A percentile compares a stretch with the other conserved stretches of the same genome.
Evolutionary conservation across 2,329 filamentous ascomycete species (phyloP).

Genomic region (Ascomycota sp.): DNA sequence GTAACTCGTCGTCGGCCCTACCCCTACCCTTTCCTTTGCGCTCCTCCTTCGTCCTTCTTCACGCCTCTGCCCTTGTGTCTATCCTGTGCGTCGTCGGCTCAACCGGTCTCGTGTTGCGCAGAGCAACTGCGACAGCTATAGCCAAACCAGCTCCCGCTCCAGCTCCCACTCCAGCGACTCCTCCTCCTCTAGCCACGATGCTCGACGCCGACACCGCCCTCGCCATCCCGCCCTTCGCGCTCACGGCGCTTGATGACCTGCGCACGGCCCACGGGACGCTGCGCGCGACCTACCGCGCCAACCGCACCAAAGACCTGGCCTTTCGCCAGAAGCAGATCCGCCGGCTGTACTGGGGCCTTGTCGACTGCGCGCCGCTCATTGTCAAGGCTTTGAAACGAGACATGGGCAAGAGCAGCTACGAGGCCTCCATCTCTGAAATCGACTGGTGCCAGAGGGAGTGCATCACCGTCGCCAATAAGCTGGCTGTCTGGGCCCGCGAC

Average conservation of each 20-base stretch:
- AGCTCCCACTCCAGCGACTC: too few species aligned
- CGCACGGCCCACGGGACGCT: slow-evolving; percentile 35
- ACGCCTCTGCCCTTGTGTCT: too few species aligned
- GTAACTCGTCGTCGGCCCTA: too few species aligned
- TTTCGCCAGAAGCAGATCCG: slow-evolving; percentile 74
- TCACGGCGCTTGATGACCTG: slow-evolving; percentile 48
- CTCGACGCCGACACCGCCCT: slow-evolving; percentile 8
- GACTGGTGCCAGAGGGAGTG: slow-evolving; percentile 67
- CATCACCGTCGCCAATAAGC: slow-evolving; percentile 54
- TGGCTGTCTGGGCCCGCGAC: slow-evolving; percentile 68
- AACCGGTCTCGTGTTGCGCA: too few species aligned
- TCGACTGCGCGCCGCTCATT: slow-evolving; percentile 56
- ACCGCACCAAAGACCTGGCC: slow-evolving; percentile 64
- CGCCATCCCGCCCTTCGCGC: slow-evolving; percentile 27
- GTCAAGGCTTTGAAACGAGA: slow-evolving; percentile 58
- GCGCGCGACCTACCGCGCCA: slow-evolving; percentile 50
- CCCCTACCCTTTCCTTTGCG: too few species aligned
- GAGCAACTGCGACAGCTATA: too few species aligned
- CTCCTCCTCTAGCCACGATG: too few species aligned
- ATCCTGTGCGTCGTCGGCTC: too few species aligned
- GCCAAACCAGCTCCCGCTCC: too few species aligned
- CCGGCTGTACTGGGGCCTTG: slow-evolving; percentile 84
- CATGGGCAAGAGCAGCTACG: slow-evolving; percentile 56
- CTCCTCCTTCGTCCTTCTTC: too few species aligned
- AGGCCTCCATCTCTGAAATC: slow-evolving; percentile 55